phyloP scores from a whole-genome alignment of 2,329 filamentous ascomycete genomes.

The Aspergillus pseudonomiae region DNA sequence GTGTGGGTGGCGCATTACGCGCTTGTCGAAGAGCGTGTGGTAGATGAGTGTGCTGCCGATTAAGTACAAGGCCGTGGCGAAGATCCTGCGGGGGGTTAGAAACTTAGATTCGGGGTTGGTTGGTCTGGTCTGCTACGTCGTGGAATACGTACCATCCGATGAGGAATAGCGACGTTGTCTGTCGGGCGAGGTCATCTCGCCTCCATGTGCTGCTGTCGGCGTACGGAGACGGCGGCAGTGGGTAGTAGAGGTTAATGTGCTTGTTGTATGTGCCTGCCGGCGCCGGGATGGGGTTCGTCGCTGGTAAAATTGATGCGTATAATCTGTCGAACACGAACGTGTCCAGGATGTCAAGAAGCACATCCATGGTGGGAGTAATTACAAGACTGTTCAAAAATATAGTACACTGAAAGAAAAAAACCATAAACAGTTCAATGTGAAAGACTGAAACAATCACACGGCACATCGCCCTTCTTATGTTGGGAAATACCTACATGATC shows the following conservation, averaged over 20 bases:
- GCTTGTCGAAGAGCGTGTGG: slow-evolving; percentile 85
- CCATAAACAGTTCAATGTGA: not conserved
- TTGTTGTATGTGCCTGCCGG: slow-evolving; percentile 22
- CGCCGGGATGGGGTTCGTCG: not conserved
- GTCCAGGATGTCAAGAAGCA: slow-evolving; percentile 79
- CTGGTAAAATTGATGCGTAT: slow-evolving; percentile 59
- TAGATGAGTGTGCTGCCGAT: slow-evolving; percentile 80
- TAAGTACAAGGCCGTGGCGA: slow-evolving; percentile 82
- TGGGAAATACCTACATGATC: not conserved
- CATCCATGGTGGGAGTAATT: slow-evolving; percentile 68
- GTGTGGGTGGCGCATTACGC: slow-evolving; percentile 82
- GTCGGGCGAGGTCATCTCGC: slow-evolving; percentile 32
- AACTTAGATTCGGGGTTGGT: not conserved
- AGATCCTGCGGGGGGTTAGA: slow-evolving; percentile 64
- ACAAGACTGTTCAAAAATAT: not conserved
- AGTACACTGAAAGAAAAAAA: not conserved
- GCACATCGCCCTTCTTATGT: not conserved
- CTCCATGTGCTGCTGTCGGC: slow-evolving; percentile 33
- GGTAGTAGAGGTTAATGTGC: slow-evolving; percentile 30
- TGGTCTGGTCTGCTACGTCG: not conserved
- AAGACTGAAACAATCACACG: not conserved
- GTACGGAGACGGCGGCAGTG: slow-evolving; percentile 30
- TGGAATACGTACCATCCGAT: slow-evolving; percentile 29
- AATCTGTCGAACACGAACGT: slow-evolving; percentile 74
- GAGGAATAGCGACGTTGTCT: slow-evolving; percentile 33